These are phyloP conservation scores for Lumnitzera racemosa DNA, from an alignment of 345 rosid genomes.

Conservation along the genomic window DNA sequence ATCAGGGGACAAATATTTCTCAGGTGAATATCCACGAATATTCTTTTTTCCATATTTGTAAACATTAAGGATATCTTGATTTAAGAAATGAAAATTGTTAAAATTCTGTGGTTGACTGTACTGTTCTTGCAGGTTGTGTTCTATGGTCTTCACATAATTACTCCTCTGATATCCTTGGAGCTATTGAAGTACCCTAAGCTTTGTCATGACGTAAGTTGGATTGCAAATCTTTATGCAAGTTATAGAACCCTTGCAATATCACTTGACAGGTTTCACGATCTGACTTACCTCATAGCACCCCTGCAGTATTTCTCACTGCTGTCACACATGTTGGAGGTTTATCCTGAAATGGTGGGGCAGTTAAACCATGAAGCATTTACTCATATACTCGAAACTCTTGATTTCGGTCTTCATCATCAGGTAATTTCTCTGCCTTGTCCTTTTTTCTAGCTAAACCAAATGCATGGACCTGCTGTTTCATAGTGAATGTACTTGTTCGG, in stretches of 20 bases:
- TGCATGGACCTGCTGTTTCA: too few species aligned
- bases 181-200: slow-evolving; percentile 97
- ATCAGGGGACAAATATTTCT: slow-evolving; percentile 64
- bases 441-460: background rate
- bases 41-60: too few species aligned
- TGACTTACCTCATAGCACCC: slow-evolving; percentile 10
- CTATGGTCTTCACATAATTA: slow-evolving; percentile 85
- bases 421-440: slow-evolving; percentile 22
- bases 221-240: background rate
- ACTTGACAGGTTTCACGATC: too few species aligned
- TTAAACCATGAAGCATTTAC: slow-evolving; percentile 64
- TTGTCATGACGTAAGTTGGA: slow-evolving; percentile 77
- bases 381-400: slow-evolving; percentile 77
- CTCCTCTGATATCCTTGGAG: slow-evolving; percentile 83
- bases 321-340: slow-evolving; percentile 92
- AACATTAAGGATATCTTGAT: too few species aligned
- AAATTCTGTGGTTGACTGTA: slow-evolving; percentile 23
- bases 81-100: slow-evolving; percentile 2
- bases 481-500: too few species aligned
- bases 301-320: slow-evolving; percentile 78
- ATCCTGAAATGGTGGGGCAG: slow-evolving; percentile 82
- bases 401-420: slow-evolving; percentile 94
- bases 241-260: too few species aligned
- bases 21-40: slow-evolving; percentile 40
- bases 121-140: slow-evolving; percentile 67